Base-by-base conservation (phyloP, 2,329 filamentous ascomycete genomes). In the Aspergillus sp. region DNA sequence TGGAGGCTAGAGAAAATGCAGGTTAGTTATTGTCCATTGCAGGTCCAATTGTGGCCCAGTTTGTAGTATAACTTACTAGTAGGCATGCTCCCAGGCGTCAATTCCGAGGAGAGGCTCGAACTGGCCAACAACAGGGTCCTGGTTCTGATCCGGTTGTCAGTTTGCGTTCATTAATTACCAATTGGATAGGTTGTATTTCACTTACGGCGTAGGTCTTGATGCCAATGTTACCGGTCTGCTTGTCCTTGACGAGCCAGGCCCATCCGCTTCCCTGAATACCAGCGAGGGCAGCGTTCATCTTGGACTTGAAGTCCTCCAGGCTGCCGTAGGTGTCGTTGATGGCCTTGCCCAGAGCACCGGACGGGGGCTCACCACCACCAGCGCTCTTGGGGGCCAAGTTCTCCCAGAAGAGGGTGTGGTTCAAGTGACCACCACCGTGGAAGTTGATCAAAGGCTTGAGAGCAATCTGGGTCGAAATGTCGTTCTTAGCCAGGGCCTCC, bases 81-180 rank as follows among this genome's bases (percentile, higher is more conserved):
- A 95, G 41, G 90, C 90, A 72, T 95, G 90, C 77, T 95, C 90
- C 90, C 90, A 95, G 43, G 90, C 90, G 73, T 96, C 90, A 60
- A 96, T 85, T 45, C 90, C 90, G 37, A 96, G 73, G 39, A 96
- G 75, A 32, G 90, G 90, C 60, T 82, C 78, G 65, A 86, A 88
- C 66, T 86, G 86, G 39, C 90, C 90, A 10, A 89, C 79, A 28
- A 96, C 86, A 27, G 90, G 87, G 67, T 95, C 89, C 74, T 95
- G 89, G 76, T 94, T 94, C 66, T 76, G 45, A 45, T 39, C 6
- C 29, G 27, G 38, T 27, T 7, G 33, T 6, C 13, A 26, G 31
- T 19, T 19, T 19, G 19, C 19, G 19, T 19, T 19, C 19, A 19
- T 19, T 19, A 19, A 19, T 19, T 19, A 19, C 19, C 19, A 19